Evolutionary conservation across 257 asterid genomes (phyloP).

Genomic region (Echites panduratus): DNA sequence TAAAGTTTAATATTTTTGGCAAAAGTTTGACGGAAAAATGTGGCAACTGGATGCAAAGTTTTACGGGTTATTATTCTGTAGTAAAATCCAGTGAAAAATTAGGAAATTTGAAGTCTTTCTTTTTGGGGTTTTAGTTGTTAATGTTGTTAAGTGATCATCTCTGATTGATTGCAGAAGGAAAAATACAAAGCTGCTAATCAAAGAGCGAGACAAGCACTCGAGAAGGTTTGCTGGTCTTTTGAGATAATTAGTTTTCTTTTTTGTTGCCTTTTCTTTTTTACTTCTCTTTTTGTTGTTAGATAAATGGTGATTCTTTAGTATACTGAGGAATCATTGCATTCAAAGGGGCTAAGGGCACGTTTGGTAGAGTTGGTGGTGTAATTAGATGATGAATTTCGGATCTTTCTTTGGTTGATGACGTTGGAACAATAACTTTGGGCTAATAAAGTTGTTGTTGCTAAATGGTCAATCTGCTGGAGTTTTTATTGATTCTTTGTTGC

Average conservation of each 20-base stretch:
- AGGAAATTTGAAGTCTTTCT: too few relatives aligned
- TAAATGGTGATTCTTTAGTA: not conserved
- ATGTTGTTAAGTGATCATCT: not conserved
- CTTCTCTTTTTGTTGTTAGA: not conserved
- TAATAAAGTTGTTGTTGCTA: not conserved
- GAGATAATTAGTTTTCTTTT: not conserved
- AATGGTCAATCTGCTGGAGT: not conserved
- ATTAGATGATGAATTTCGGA: not conserved
- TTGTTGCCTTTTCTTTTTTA: too few relatives aligned
- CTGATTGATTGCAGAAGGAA: constrained; percentile 48
- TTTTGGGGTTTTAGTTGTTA: constrained; percentile 1
- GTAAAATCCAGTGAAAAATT: not conserved
- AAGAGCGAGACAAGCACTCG: constrained; percentile 84
- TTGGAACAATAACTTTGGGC: not conserved
- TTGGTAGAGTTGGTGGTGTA: not conserved
- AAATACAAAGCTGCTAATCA: constrained; percentile 77
- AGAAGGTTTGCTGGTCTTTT: constrained; percentile 45
- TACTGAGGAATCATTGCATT: not conserved
- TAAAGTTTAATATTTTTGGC: not conserved
- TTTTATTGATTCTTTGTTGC: not conserved
- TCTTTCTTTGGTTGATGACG: not conserved
- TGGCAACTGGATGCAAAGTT: not conserved
- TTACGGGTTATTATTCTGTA: too few relatives aligned
- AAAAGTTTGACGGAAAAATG: not conserved
- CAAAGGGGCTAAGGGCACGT: not conserved